These are phyloP conservation scores for Zoysia pacifica DNA, from an alignment of 176 grass and related monocot species.

Conservation along the genomic window DNA sequence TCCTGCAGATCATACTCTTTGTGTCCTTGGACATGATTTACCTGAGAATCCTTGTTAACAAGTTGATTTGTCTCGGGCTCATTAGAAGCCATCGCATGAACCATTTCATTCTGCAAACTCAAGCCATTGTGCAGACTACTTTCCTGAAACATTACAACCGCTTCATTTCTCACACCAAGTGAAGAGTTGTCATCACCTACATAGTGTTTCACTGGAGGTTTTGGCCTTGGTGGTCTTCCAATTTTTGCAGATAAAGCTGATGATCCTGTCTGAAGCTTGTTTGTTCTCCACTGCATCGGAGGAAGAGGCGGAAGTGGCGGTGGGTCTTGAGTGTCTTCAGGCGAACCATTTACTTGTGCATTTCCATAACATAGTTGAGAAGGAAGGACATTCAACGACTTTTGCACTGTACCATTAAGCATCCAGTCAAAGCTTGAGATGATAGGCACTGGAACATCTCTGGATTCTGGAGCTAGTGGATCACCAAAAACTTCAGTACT, in stretches of 20 bases:
- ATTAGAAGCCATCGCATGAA: conserved; percentile 17
- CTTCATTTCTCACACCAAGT: conserved; percentile 23
- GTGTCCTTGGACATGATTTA: conserved; percentile 6
- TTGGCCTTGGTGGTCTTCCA: conserved; percentile 56
- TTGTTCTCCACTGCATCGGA: conserved; percentile 59
- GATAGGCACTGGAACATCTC: conserved; percentile 15
- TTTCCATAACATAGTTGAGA: conserved; percentile 33
- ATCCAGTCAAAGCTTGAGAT: conserved; percentile 55
- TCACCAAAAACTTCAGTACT: conserved; percentile 29
- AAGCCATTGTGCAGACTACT: conserved; percentile 4
- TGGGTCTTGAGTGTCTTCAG: conserved; percentile 39
- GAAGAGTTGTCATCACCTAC: conserved; percentile 28
- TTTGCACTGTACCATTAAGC: conserved; percentile 39
- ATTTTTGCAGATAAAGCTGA: conserved; percentile 47
- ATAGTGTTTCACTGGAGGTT: conserved; percentile 41
- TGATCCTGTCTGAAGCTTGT: conserved; percentile 48
- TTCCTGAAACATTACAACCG: conserved; percentile 30
- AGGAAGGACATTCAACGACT: conserved; percentile 44
- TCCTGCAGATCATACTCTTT: conserved; percentile 24
- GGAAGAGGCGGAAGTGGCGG: conserved; percentile 69
- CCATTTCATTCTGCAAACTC: conserved; percentile 49
- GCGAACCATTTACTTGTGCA: conserved; percentile 29
- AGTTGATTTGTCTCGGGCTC: conserved; percentile 22
- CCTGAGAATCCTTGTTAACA: conserved; percentile 20
- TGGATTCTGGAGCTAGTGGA: conserved; percentile 26